Percentiles rank a stretch among this genome's conserved stretches.
Evolutionary conservation across 257 asterid genomes (phyloP).

Genomic region (Solanum medicagineum): DNA sequence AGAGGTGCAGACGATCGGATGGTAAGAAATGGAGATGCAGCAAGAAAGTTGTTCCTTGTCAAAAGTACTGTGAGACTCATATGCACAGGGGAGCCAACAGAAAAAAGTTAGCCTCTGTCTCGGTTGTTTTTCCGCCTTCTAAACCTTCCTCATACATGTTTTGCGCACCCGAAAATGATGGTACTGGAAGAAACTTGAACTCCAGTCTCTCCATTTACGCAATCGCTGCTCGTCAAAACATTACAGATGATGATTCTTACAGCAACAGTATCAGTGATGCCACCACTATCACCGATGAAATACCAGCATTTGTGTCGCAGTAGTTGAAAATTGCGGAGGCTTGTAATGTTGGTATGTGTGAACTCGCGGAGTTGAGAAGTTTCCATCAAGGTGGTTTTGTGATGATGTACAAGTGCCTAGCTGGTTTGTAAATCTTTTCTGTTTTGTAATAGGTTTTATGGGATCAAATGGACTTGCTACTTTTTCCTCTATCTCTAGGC

Average conservation of each 20-base stretch:
- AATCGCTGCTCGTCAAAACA: constrained; percentile 13
- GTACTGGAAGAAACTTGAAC: constrained; percentile 32
- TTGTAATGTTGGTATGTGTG: neutral
- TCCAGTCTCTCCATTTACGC: constrained; percentile 20
- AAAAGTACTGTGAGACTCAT: constrained; percentile 51
- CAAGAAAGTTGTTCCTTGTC: constrained; percentile 21
- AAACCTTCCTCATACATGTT: neutral
- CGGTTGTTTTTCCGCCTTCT: neutral
- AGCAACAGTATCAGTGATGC: constrained; percentile 46
- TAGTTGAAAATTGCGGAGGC: neutral
- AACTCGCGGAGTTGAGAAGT: neutral
- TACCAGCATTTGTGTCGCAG: constrained; percentile 6
- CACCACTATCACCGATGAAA: constrained; percentile 40
- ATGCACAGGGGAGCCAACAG: constrained; percentile 56
- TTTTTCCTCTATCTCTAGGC: neutral
- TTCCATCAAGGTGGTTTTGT: neutral
- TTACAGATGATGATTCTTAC: constrained; percentile 1
- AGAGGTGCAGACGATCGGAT: constrained; percentile 67
- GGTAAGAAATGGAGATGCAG: constrained; percentile 72
- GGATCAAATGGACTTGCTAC: neutral
- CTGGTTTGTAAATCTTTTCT: neutral
- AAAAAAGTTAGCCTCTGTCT: constrained; percentile 5
- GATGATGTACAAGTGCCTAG: neutral
- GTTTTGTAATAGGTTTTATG: neutral
- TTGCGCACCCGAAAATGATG: neutral